Conservation (phyloP, 345 rosid species). For the Kandelia obovata region DNA sequence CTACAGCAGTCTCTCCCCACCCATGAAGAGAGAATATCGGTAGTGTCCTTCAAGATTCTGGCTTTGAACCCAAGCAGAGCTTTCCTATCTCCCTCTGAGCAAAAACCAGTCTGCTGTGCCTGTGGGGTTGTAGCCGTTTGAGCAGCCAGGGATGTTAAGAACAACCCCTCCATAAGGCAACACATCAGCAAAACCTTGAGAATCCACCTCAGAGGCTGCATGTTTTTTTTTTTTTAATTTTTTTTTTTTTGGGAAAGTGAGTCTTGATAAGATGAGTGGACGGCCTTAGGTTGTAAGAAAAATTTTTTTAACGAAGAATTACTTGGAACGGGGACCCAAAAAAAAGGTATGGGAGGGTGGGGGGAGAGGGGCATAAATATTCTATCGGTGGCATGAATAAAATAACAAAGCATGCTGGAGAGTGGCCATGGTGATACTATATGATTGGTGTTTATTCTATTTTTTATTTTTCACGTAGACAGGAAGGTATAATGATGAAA, state of each 20-base stretch:
- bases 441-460: constrained; percentile 4
- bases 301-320: constrained; percentile 13
- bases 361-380: background rate
- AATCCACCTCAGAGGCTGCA: constrained; percentile 64
- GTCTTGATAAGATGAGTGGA: constrained; percentile 34
- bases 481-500: constrained; percentile 67
- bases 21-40: constrained; percentile 67
- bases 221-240: constrained; percentile 40
- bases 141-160: constrained; percentile 26
- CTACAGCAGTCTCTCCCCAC: constrained; percentile 66
- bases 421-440: background rate
- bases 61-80: constrained; percentile 79
- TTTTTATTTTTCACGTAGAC: constrained; percentile 43
- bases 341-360: background rate
- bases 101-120: constrained; percentile 22
- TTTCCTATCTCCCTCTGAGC: constrained; percentile 60
- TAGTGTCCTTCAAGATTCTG: constrained; percentile 62
- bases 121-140: constrained; percentile 6
- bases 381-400: constrained; percentile 18
- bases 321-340: constrained; percentile 25
- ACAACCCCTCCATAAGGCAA: constrained; percentile 27
- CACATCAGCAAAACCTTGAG: constrained; percentile 40
- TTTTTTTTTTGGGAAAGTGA: constrained; percentile 20
- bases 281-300: constrained; percentile 5
- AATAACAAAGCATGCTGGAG: constrained; percentile 23